Conservation (phyloP, 331 rosid genomes). For the Erythrophleum ivorense region DNA sequence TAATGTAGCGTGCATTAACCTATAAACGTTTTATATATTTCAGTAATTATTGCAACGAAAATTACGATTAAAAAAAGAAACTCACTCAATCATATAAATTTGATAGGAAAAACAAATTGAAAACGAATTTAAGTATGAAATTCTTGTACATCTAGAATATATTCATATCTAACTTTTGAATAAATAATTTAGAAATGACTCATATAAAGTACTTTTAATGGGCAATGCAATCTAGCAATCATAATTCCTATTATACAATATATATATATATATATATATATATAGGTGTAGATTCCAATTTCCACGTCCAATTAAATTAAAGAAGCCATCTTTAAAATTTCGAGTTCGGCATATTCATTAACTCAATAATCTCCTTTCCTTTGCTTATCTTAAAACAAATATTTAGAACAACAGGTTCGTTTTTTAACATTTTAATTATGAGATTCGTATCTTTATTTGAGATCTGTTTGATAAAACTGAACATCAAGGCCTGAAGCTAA, state of each 20-base stretch:
- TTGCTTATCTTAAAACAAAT: neutral
- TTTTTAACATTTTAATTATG: neutral
- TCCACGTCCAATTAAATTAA: neutral
- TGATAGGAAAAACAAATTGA: too few relatives aligned
- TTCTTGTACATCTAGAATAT: neutral
- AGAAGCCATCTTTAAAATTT: neutral
- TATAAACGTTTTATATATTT: too few relatives aligned
- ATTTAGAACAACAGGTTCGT: neutral
- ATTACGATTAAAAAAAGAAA: too few relatives aligned
- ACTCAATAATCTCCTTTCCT: neutral
- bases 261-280: too few relatives aligned
- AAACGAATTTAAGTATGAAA: neutral
- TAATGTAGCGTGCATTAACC: too few relatives aligned
- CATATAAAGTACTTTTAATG: neutral
- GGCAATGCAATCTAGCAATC: neutral
- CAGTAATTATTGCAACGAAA: too few relatives aligned
- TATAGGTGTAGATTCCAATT: neutral
- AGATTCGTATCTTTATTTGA: neutral
- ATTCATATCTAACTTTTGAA: slow-evolving; percentile 6
- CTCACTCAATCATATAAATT: too few relatives aligned
- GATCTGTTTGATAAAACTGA: neutral
- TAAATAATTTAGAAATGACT: neutral
- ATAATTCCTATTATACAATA: neutral
- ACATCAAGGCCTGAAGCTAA: neutral
- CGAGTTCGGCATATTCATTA: neutral